Conservation (phyloP, 768 basidiomycete genomes). For the Rhizopogon rudus region DNA sequence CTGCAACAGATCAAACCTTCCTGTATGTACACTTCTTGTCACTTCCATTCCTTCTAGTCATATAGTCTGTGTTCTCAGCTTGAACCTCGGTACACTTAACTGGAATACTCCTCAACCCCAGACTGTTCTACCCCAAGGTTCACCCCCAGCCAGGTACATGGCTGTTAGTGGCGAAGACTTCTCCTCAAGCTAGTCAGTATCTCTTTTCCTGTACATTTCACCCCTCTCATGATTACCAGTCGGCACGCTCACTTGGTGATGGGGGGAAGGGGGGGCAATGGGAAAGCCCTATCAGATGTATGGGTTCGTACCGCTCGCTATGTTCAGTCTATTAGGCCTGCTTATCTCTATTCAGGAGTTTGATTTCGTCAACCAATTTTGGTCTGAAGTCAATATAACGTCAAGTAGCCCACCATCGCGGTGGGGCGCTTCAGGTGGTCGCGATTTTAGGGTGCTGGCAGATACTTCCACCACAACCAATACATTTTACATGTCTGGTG, state of each 20-base stretch:
- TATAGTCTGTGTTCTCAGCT: slow-evolving; percentile 30
- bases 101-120: slow-evolving; percentile 61
- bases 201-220: slow-evolving; percentile 5
- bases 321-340: not conserved
- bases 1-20: slow-evolving; percentile 60
- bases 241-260: slow-evolving; percentile 71
- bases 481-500: slow-evolving; percentile 73
- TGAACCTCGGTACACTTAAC: slow-evolving; percentile 53
- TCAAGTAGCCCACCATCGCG: slow-evolving; percentile 54
- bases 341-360: slow-evolving; percentile 51
- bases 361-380: slow-evolving; percentile 72
- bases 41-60: slow-evolving; percentile 2
- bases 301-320: slow-evolving; percentile 50
- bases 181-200: slow-evolving; percentile 77
- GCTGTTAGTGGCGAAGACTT: slow-evolving; percentile 64
- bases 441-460: slow-evolving; percentile 45
- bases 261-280: slow-evolving; percentile 59
- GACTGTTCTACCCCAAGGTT: slow-evolving; percentile 34
- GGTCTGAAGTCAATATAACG: slow-evolving; percentile 55
- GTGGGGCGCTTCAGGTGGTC: slow-evolving; percentile 73
- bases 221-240: slow-evolving; percentile 32
- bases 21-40: slow-evolving; percentile 40
- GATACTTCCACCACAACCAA: slow-evolving; percentile 46
- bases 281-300: slow-evolving; percentile 55
- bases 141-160: slow-evolving; percentile 60